phyloP scores from a whole-genome alignment of 495 filamentous ascomycete species.

The Copromyces sp. region DNA sequence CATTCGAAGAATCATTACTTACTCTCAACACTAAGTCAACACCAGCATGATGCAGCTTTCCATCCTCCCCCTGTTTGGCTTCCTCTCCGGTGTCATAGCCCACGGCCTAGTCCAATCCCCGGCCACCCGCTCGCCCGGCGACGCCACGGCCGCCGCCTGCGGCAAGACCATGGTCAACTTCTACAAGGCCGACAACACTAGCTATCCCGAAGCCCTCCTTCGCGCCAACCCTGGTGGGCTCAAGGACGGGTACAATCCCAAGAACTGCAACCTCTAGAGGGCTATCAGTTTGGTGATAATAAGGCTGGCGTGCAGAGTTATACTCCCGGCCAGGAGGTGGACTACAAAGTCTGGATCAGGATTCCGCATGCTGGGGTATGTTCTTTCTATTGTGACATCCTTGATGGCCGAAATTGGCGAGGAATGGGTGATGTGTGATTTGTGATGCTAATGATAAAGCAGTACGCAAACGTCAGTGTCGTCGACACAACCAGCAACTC shows the following conservation, averaged over 20 bases:
- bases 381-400: too few relatives aligned
- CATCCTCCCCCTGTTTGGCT: slow-evolving; percentile 29
- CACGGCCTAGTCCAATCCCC: slow-evolving; percentile 57
- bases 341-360: slow-evolving; percentile 48
- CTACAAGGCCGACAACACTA: slow-evolving; percentile 53
- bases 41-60: slow-evolving; percentile 9
- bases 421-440: neutral
- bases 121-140: slow-evolving; percentile 47
- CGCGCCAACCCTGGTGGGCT: slow-evolving; percentile 39
- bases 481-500: slow-evolving; percentile 52
- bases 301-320: slow-evolving; percentile 52
- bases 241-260: slow-evolving; percentile 47
- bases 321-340: slow-evolving; percentile 48
- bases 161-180: slow-evolving; percentile 51
- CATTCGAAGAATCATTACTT: neutral
- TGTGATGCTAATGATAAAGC: slow-evolving; percentile 22
- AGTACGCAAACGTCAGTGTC: slow-evolving; percentile 59
- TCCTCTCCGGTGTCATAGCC: slow-evolving; percentile 43
- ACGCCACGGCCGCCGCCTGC: slow-evolving; percentile 49
- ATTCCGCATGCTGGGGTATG: slow-evolving; percentile 41
- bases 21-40: neutral
- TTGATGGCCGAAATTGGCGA: neutral
- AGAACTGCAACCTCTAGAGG: slow-evolving; percentile 56
- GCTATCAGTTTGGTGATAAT: slow-evolving; percentile 64
- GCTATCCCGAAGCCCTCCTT: slow-evolving; percentile 58